Percentiles rank a stretch among this genome's conserved stretches.
Conservation (phyloP, 345 rosid genomes). For the Streptanthus diversifolius region DNA sequence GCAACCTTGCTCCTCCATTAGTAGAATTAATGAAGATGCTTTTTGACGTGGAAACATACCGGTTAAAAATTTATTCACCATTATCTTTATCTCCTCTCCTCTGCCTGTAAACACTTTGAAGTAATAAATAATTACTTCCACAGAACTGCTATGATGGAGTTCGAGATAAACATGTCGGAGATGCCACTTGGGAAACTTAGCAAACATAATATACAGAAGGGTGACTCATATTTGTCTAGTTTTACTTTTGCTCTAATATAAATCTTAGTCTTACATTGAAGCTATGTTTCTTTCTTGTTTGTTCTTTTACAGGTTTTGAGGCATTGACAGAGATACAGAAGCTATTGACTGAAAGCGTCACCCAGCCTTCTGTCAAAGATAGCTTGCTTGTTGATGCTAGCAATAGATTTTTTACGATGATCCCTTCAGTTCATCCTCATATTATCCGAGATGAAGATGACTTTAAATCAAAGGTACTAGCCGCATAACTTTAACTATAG, state of each 20-base stretch:
- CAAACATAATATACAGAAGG: conserved; percentile 80
- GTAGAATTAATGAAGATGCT: conserved; percentile 83
- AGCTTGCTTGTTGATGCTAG: conserved; percentile 87
- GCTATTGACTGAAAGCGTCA: conserved; percentile 44
- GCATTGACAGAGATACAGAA: conserved; percentile 87
- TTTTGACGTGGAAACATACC: conserved; percentile 87
- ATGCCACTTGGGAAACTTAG: conserved; percentile 99
- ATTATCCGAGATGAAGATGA: conserved; percentile 78
- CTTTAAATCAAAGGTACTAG: conserved; percentile 80
- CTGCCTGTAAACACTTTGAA: conserved; percentile 8
- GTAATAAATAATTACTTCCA: conserved; percentile 25
- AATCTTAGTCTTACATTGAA: conserved; percentile 6
- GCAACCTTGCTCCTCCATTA: conserved; percentile 67
- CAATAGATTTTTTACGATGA: conserved; percentile 89
- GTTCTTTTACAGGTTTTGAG: conserved; percentile 66
- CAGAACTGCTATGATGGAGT: conserved; percentile 99
- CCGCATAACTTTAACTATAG: not conserved
- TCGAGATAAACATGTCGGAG: conserved; percentile 93
- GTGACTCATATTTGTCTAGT: conserved; percentile 34
- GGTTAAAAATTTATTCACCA: conserved; percentile 38
- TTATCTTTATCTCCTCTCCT: not conserved
- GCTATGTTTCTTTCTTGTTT: not conserved
- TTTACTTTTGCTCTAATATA: not conserved
- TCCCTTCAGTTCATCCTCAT: conserved; percentile 90
- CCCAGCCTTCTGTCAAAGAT: conserved; percentile 58